Evolutionary conservation across 1,284 basidiomycete species (phyloP).

Genomic region (Microbotryum scabiosae): DNA sequence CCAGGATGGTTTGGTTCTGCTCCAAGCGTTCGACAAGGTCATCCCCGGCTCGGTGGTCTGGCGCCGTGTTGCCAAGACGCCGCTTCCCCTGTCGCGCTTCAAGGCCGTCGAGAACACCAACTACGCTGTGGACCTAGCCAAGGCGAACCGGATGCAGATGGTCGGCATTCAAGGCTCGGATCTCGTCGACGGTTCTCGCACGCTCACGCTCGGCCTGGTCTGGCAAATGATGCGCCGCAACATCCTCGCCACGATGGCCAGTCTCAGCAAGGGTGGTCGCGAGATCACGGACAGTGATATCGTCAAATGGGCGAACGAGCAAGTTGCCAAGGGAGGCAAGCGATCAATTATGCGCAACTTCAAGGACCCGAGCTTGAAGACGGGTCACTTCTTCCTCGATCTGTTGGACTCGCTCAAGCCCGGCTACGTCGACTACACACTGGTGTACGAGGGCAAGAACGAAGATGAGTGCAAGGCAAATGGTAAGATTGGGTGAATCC

Average conservation of each 20-base stretch:
- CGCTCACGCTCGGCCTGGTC: slow-evolving; percentile 86
- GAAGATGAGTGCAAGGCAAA: slow-evolving; percentile 90
- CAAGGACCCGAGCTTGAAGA: slow-evolving; percentile 86
- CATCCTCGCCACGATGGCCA: slow-evolving; percentile 82
- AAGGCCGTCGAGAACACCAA: slow-evolving; percentile 99
- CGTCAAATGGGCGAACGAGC: slow-evolving; percentile 90
- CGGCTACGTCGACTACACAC: slow-evolving; percentile 84
- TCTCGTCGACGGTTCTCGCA: slow-evolving; percentile 85
- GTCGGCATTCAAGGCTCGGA: slow-evolving; percentile 97
- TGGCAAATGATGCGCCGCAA: slow-evolving; percentile 94
- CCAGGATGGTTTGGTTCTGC: slow-evolving; percentile 69
- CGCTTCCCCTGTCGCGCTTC: slow-evolving; percentile 81
- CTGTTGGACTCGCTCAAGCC: slow-evolving; percentile 82
- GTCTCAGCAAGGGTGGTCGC: slow-evolving; percentile 64
- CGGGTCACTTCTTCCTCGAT: slow-evolving; percentile 88
- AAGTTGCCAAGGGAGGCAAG: slow-evolving; percentile 66
- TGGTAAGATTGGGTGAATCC: slow-evolving; percentile 48
- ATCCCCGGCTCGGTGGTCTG: slow-evolving; percentile 84
- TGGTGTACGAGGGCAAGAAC: slow-evolving; percentile 60
- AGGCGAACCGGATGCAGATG: slow-evolving; percentile 86
- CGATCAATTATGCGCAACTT: slow-evolving; percentile 70
- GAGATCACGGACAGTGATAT: slow-evolving; percentile 87
- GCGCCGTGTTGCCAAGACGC: slow-evolving; percentile 84
- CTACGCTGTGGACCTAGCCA: slow-evolving; percentile 86
- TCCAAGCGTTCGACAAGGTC: slow-evolving; percentile 96